A percentile compares a stretch with the other conserved stretches of the same genome.
Evolutionary conservation across 371 early-diverging fungal species (phyloP).

Genomic region (Batrachochytrium dendrobatidis): DNA sequence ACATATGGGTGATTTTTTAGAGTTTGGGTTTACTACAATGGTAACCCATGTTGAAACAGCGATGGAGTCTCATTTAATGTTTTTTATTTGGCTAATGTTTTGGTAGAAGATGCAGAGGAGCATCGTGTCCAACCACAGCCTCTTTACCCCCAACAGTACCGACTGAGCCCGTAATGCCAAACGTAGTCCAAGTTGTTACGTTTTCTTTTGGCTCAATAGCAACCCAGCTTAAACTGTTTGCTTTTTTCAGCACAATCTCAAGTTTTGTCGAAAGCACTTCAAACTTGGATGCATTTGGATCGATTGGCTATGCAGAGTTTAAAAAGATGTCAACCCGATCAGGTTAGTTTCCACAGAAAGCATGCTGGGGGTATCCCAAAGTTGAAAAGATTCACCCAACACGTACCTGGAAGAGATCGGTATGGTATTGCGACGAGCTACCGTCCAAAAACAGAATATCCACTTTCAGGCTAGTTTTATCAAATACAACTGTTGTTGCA

Average conservation of each 20-base stretch:
- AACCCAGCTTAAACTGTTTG: constrained; percentile 82
- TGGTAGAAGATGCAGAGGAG: constrained; percentile 27
- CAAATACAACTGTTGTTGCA: constrained; percentile 58
- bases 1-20: no score
- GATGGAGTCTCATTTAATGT: no score
- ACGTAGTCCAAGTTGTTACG: constrained; percentile 72
- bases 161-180: constrained; percentile 49
- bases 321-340: not conserved
- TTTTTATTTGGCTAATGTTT: no score
- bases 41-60: no score
- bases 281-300: constrained; percentile 56
- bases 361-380: no score
- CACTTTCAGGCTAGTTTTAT: constrained; percentile 30
- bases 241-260: constrained; percentile 78
- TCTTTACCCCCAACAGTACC: constrained; percentile 35
- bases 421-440: constrained; percentile 50
- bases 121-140: constrained; percentile 27
- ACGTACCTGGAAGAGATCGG: constrained; percentile 48
- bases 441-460: constrained; percentile 51
- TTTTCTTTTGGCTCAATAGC: constrained; percentile 56
- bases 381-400: not conserved
- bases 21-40: no score
- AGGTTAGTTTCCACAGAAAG: not conserved
- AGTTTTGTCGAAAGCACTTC: constrained; percentile 78
- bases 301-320: constrained; percentile 43